phyloP scores from a whole-genome alignment of 805 yeast species.

The Ogataea henricii region DNA sequence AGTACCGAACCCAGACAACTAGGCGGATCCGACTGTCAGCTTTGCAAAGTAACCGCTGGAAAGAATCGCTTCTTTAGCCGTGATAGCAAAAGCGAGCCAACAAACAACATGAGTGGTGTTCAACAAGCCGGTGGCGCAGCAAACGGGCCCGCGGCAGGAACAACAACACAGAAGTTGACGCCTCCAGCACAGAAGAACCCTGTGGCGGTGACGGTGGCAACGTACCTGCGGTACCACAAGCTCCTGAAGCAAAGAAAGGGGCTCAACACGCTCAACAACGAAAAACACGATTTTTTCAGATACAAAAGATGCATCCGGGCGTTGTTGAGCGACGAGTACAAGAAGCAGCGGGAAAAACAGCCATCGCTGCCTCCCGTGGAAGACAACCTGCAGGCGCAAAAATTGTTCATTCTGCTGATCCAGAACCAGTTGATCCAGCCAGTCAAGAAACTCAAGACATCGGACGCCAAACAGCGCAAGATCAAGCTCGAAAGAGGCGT shows the following conservation, averaged over 20 bases:
- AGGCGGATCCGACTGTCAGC: not conserved
- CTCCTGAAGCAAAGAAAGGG: slow-evolving; percentile 84
- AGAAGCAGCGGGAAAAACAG: slow-evolving; percentile 33
- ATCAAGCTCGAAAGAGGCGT: slow-evolving; percentile 59
- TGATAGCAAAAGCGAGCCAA: not conserved
- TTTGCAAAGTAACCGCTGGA: slow-evolving; percentile 1
- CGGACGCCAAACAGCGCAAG: slow-evolving; percentile 61
- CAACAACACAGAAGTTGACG: slow-evolving; percentile 23
- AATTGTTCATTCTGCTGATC: slow-evolving; percentile 66
- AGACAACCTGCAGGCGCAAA: slow-evolving; percentile 57
- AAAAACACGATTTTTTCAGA: slow-evolving; percentile 80
- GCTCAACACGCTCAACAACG: slow-evolving; percentile 55
- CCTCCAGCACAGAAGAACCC: slow-evolving; percentile 43
- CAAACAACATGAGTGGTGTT: not conserved
- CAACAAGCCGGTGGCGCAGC: not conserved
- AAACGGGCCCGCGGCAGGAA: not conserved
- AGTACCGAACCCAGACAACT: not conserved
- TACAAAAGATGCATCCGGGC: slow-evolving; percentile 83
- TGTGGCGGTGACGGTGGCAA: slow-evolving; percentile 68
- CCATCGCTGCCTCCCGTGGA: slow-evolving; percentile 48
- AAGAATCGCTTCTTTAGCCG: not conserved
- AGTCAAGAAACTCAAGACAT: slow-evolving; percentile 68
- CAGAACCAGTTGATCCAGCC: slow-evolving; percentile 75
- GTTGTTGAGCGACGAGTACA: slow-evolving; percentile 70
- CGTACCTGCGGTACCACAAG: slow-evolving; percentile 63